Base-by-base conservation (phyloP, 129 eudicot species). In the Chrysanthemum lavandulifolium region DNA sequence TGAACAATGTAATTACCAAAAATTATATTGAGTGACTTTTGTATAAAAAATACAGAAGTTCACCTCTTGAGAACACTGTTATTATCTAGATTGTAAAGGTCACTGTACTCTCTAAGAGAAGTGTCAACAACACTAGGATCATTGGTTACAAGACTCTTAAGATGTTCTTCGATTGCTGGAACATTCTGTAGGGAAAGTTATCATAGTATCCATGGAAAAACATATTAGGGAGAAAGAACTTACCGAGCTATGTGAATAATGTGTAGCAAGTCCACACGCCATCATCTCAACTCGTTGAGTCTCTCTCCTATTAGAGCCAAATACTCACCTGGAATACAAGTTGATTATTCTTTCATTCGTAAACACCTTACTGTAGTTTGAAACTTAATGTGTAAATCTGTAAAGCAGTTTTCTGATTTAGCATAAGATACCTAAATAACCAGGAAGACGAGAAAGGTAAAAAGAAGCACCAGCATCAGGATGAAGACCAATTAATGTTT, bases 191-290 rank as follows among this genome's bases (percentile, higher is more conserved):
- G 9, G 36, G 52, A 56, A 61, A 76, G 36, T 25, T 15, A 21
- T 11, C 13, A 75, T 73, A n/a, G 1, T 71, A 36, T 1, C 19
- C 40, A 57, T 40, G 43, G 43, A 33, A 33, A 33, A 29, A 5
- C 4, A 14, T 11, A 43, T 16, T 47, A 54, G 40, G 18, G 14
- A 55, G 61, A 59, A 3, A 52, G 53, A 68, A 73, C 84, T 12
- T 25, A 90, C 97, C 48, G 80, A 40, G 23, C 65, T 74, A n/a
- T 14, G 81, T 54, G 95, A 81, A 77, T 87, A 87, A 66, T 90
- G 97, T 14, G 97, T 90, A 48, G 97, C 97, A 64, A 90, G 86
- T 71, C 97, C 97, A 72, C 91, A 90, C 43, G 84, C 89, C 21
- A 82, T 13, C 97, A 90, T 81, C 72, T 90, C 97, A 19, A 82